Percentiles rank a stretch among this genome's conserved stretches.
phyloP scores from a whole-genome alignment of 2,329 filamentous ascomycete genomes.

The Cladosporium sp. region DNA sequence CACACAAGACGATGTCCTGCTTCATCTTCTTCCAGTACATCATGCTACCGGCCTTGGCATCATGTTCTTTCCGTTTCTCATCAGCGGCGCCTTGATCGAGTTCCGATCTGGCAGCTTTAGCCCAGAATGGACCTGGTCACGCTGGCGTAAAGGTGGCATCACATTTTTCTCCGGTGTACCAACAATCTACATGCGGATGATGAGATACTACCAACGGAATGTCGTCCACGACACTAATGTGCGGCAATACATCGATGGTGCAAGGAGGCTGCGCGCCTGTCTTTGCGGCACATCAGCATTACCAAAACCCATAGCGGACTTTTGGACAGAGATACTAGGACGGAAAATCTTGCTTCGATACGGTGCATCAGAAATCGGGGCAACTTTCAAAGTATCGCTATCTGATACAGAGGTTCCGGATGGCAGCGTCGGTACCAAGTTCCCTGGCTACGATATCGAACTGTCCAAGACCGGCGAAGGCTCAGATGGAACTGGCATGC shows the following conservation, averaged over 20 bases:
- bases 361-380: slow-evolving; percentile 56
- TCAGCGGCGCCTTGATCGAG: slow-evolving; percentile 51
- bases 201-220: slow-evolving; percentile 47
- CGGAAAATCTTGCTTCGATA: slow-evolving; percentile 51
- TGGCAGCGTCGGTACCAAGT: slow-evolving; percentile 50
- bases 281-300: slow-evolving; percentile 53
- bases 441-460: slow-evolving; percentile 51
- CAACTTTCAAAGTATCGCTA: slow-evolving; percentile 50
- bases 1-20: slow-evolving; percentile 45
- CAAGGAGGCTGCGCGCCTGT: slow-evolving; percentile 44
- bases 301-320: slow-evolving; percentile 53
- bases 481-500: slow-evolving; percentile 26
- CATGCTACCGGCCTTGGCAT: slow-evolving; percentile 56
- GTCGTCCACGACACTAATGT: slow-evolving; percentile 36
- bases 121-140: slow-evolving; percentile 47
- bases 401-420: slow-evolving; percentile 46
- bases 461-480: slow-evolving; percentile 44
- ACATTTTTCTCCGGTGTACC: slow-evolving; percentile 56
- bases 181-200: slow-evolving; percentile 54
- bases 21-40: slow-evolving; percentile 55
- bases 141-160: slow-evolving; percentile 46
- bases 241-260: slow-evolving; percentile 47
- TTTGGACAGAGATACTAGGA: slow-evolving; percentile 51
- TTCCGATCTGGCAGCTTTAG: slow-evolving; percentile 50
- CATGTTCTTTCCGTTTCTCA: slow-evolving; percentile 50